Evolutionary conservation across 225 moss, liverwort and hornwort genomes (phyloP), one percentile per base, ranked within the genome.

Genomic region (Rhytidiadelphus loreus): DNA sequence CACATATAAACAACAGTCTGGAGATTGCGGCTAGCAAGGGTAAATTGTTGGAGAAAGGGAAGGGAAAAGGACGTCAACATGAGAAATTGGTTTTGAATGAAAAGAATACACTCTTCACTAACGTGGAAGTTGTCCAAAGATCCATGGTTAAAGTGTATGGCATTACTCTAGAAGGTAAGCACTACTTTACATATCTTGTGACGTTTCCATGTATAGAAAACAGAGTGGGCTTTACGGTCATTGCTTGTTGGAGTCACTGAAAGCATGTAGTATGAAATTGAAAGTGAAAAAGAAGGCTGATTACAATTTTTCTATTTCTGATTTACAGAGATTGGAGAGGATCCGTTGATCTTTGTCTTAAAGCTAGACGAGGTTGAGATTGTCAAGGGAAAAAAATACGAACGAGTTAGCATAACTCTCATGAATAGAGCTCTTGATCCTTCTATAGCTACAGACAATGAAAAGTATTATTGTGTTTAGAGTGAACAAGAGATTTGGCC

Each of bases 361-460:
- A 68, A 68, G 68, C n/a, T 68, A 12, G 68, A 68, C 1, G 0
- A 68, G n/a, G n/a, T 2, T 4, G 12, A 68, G 68, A 0, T 68
- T 21, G 68, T 68, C 1, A 68, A 7, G n/a, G 22, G 66, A 21
- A 66, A 66, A 7, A 66, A 66, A 66, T 66, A 0, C 2, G 21
- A n/a, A 12, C 21, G 66, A 66, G 21, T 37, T 4, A 21, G 37
- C 2, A 37, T 69, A 69, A 39, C 39, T 39, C 24, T 69, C 13
- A 69, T 24, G 39, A 69, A 69, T 5, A 69, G 24, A 39, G 24
- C 69, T 8, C 24, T 39, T 39, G 14, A 69, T 69, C 4, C 13
- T 0, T 39, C 39, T 69, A 69, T 39, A 69, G 1, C 2, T 13
- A 39, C 0, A 69, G 0, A 39, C 8, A 1, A 4, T 14, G 24